These are phyloP conservation scores for Rhynchospora breviuscula DNA, from an alignment of 176 grass and related monocot genomes.

Conservation along the genomic window DNA sequence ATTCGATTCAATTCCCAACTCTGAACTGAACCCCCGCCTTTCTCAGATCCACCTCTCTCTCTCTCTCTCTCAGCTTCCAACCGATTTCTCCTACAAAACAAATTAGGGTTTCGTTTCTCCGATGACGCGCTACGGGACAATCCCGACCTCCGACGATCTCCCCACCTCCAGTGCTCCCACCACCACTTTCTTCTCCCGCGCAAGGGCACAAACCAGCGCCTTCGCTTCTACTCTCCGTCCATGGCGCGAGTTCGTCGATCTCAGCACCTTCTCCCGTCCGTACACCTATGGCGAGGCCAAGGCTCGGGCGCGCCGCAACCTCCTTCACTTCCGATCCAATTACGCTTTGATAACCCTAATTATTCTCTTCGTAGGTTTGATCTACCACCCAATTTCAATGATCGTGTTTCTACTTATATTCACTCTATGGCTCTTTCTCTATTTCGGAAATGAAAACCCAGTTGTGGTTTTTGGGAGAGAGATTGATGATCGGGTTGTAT, in stretches of 20 bases:
- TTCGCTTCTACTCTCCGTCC: conserved; percentile 51
- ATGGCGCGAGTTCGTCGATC: conserved; percentile 68
- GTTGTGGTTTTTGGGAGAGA: conserved; percentile 46
- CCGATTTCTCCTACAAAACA: conserved; percentile 42
- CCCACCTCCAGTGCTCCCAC: background rate
- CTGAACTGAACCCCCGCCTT: conserved; percentile 10
- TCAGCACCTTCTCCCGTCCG: conserved; percentile 57
- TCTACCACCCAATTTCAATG: conserved; percentile 69
- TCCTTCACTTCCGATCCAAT: conserved; percentile 87
- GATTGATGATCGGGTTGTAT: conserved; percentile 66
- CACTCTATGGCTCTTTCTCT: conserved; percentile 79
- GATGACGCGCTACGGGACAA: conserved; percentile 52
- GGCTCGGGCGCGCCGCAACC: conserved; percentile 58
- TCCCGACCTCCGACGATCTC: conserved; percentile 30
- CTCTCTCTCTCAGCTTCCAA: background rate
- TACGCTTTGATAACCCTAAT: conserved; percentile 54
- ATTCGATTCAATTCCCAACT: conserved; percentile 11
- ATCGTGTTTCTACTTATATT: conserved; percentile 66
- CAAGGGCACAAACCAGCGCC: conserved; percentile 39
- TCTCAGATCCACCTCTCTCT: conserved; percentile 17
- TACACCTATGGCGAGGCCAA: conserved; percentile 58
- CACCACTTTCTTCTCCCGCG: conserved; percentile 50
- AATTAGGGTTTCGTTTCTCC: conserved; percentile 19
- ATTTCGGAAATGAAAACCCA: conserved; percentile 42
- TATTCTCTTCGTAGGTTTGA: conserved; percentile 55